Percentiles rank a stretch among this genome's conserved stretches.
phyloP scores from a whole-genome alignment of 495 filamentous ascomycete species.

The Filosporella fistucella region DNA sequence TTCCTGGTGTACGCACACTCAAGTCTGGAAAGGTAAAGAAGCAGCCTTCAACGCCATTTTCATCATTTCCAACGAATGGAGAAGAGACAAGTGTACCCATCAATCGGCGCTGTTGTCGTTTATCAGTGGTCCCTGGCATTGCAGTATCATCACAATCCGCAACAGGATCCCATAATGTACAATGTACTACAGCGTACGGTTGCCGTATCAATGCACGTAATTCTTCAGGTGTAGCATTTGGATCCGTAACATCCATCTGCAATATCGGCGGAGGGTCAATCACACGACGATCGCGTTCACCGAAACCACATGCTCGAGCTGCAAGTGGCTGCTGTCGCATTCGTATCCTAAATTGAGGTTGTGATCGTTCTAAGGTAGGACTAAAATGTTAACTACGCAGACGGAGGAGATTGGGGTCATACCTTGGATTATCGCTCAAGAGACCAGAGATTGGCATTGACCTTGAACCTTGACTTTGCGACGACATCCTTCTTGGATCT shows the following conservation, averaged over 20 bases:
- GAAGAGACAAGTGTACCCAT: slow-evolving; percentile 78
- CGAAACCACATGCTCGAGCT: slow-evolving; percentile 89
- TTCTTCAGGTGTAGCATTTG: slow-evolving; percentile 44
- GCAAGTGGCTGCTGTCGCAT: slow-evolving; percentile 89
- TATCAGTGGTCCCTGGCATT: slow-evolving; percentile 45
- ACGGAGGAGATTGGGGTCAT: background rate
- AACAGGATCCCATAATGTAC: slow-evolving; percentile 63
- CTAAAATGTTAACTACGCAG: background rate
- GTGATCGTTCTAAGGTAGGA: background rate
- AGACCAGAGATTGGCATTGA: slow-evolving; percentile 14
- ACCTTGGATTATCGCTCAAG: slow-evolving; percentile 11
- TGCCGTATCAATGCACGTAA: slow-evolving; percentile 60
- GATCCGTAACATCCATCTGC: slow-evolving; percentile 72
- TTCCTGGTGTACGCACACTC: slow-evolving; percentile 81
- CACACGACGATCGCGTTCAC: slow-evolving; percentile 86
- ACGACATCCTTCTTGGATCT: background rate
- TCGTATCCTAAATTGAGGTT: slow-evolving; percentile 48
- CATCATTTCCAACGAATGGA: slow-evolving; percentile 66
- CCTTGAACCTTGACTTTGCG: background rate
- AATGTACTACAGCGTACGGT: slow-evolving; percentile 80
- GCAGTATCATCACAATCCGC: slow-evolving; percentile 56
- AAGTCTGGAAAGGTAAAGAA: slow-evolving; percentile 97
- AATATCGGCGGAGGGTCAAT: slow-evolving; percentile 96
- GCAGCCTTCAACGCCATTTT: slow-evolving; percentile 62
- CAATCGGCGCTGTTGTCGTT: slow-evolving; percentile 58